Evolutionary conservation across 2,329 filamentous ascomycete genomes (phyloP), one percentile per base, ranked within the genome.

Genomic region (Fusarium xyrophilum): DNA sequence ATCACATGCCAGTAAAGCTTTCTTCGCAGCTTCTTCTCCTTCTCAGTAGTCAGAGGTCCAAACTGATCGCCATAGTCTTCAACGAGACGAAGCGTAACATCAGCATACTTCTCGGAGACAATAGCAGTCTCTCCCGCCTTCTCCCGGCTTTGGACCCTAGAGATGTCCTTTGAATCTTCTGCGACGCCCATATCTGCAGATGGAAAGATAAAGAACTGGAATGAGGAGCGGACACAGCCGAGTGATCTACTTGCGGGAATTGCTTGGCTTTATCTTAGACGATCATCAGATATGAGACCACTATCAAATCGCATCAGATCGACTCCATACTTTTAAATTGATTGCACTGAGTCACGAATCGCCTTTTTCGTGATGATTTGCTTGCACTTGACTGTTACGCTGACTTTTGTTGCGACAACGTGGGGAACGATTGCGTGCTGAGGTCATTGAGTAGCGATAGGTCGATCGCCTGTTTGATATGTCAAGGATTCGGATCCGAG

Each of bases 401-500:
- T 30, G 40, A 57, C 33, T 47, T 47, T 30, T 32, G 60, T 67
- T 38, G 43, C 63, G 64, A 67, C 63, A 66, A 19, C 27, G 57
- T 42, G 63, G 65, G 52, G 63, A 63, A 35, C 63, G 57, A 61
- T 67, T 67, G 65, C 65, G 64, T 67, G 64, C 57, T 38, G 56
- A 40, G 23, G 13, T 25, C 14, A 36, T 35, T 48, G 56, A 28
- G 48, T 25, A 36, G n/a, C 50, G 50, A 63, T 61, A 61, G 56
- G 60, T 44, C 38, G 14, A 36, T 25, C 23, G 13, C 8, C 33
- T 39, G 52, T 36, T 48, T 8, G 36, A 38, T 55, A 8, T 30
- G 36, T 25, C 42, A 36, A 30, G 47, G 47, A 57, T 54, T 28
- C 50, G 39, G 50, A 42, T 32, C 50, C 50, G n/a, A 43, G 32